Conservation (phyloP, 192 early-diverging fungal species). For the Phycomyces blakesleeanus region DNA sequence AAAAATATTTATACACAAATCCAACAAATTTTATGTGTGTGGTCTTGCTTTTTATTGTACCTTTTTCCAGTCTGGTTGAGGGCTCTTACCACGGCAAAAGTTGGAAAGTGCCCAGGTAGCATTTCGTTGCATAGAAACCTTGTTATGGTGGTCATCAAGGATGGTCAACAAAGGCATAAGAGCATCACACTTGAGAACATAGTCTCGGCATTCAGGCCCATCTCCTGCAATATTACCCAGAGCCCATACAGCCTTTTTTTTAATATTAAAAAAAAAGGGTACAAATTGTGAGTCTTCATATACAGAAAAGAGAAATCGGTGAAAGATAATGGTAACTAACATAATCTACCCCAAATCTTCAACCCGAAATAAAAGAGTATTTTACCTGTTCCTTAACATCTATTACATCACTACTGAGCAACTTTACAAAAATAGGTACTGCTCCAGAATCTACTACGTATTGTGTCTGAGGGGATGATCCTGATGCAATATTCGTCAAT, state of each 20-base stretch:
- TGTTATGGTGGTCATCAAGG: constrained; percentile 22
- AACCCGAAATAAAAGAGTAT: background rate
- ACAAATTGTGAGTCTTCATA: too few species aligned
- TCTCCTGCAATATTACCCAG: constrained; percentile 55
- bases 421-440: constrained; percentile 41
- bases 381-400: constrained; percentile 43
- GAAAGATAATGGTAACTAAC: background rate
- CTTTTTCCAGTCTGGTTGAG: constrained; percentile 63
- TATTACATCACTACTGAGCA: constrained; percentile 31
- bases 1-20: background rate
- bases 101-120: constrained; percentile 80
- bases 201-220: constrained; percentile 37
- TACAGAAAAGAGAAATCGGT: too few species aligned
- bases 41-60: too few species aligned
- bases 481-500: constrained; percentile 50
- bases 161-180: constrained; percentile 33
- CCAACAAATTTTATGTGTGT: background rate
- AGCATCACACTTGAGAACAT: constrained; percentile 33
- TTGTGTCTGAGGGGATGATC: constrained; percentile 42
- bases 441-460: constrained; percentile 44
- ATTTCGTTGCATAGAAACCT: constrained; percentile 66
- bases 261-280: too few species aligned
- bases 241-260: constrained; percentile 45
- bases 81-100: constrained; percentile 72
- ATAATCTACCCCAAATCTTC: too few species aligned